Percentiles rank a stretch among this genome's conserved stretches.
phyloP scores from a whole-genome alignment of 192 early-diverging fungal species.

The Umbelopsis sp. region DNA sequence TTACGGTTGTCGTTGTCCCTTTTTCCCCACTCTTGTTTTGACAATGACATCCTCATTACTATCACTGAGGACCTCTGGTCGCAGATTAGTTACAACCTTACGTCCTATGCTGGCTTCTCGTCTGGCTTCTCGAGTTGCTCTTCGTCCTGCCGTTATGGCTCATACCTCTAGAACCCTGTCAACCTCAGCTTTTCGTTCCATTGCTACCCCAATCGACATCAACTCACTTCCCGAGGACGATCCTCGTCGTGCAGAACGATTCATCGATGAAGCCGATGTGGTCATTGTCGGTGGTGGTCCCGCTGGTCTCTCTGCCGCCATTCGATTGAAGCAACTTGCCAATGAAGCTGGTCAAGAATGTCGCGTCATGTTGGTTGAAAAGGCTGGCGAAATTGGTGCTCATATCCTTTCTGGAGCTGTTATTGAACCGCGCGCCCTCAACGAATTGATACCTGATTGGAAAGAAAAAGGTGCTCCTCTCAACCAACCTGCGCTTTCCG shows the following conservation, averaged over 20 bases:
- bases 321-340: slow-evolving; percentile 91
- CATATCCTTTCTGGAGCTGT: slow-evolving; percentile 97
- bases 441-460: slow-evolving; percentile 98
- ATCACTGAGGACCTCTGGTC: not conserved
- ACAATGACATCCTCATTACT: slow-evolving; percentile 3
- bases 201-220: slow-evolving; percentile 40
- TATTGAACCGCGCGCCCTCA: slow-evolving; percentile 86
- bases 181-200: slow-evolving; percentile 3
- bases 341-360: slow-evolving; percentile 79
- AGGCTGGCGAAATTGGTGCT: slow-evolving; percentile 92
- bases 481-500: slow-evolving; percentile 79
- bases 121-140: not conserved
- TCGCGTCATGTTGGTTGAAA: slow-evolving; percentile 91
- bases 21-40: slow-evolving; percentile 12
- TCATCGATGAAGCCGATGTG: slow-evolving; percentile 90
- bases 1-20: not conserved
- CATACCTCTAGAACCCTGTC: not conserved
- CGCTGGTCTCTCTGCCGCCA: slow-evolving; percentile 92
- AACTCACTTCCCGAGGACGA: slow-evolving; percentile 42
- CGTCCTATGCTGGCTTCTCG: slow-evolving; percentile 7
- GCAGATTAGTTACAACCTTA: not conserved
- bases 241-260: slow-evolving; percentile 57
- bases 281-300: slow-evolving; percentile 96
- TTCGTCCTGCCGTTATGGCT: not conserved
- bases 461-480: slow-evolving; percentile 94